Base-by-base conservation (phyloP, 1,284 basidiomycete genomes). In the Apiotrichum siamense region DNA sequence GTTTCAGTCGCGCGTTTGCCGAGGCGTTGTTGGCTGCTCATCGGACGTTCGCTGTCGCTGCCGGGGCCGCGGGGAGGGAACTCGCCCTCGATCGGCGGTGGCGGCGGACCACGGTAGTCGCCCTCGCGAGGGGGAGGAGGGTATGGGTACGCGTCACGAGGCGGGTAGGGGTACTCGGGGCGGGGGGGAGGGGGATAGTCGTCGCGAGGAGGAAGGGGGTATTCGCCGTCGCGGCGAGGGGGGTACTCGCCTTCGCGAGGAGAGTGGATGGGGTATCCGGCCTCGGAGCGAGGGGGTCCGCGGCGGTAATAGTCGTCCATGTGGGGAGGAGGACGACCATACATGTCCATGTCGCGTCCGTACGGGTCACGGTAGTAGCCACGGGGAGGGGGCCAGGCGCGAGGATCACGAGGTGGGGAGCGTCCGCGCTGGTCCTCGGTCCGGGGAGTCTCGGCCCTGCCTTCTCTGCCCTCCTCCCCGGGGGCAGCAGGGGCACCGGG, bases 1-100 rank as follows among this genome's bases (percentile, higher is more conserved):
- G 35, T 24, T 9, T 57, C 55, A 10, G 44, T 47, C 4, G 52
- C 20, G n/a, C 55, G 52, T 42, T 57, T 54, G 39, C 52, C 55
- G 10, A 57, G 43, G 26, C 52, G 55, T 2, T 35, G 29, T 7
- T 38, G 45, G n/a, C 24, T 20, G 33, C 32, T 26, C 10, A 25
- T 10, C 7, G 44, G 44, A 17, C 26, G 35, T 18, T 31, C 32
- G 32, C 7, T 4, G 13, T 25, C 29, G 25, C 10, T 9, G 3
- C 20, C 18, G 13, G 45, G 27, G 10, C 24, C 46, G 24, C 27
- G 38, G 3, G 37, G 39, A 6, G 38, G 18, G 44, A 42, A 46
- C 6, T 31, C 27, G 24, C 27, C 29, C 0, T 41, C 46, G 31
- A 23, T 25, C 0, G 33, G 33, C 1, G 43, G 33, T 3, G 35